Base-by-base conservation (phyloP, 2,329 filamentous ascomycete species). In the Stagonosporopsis cucurbitacearum region DNA sequence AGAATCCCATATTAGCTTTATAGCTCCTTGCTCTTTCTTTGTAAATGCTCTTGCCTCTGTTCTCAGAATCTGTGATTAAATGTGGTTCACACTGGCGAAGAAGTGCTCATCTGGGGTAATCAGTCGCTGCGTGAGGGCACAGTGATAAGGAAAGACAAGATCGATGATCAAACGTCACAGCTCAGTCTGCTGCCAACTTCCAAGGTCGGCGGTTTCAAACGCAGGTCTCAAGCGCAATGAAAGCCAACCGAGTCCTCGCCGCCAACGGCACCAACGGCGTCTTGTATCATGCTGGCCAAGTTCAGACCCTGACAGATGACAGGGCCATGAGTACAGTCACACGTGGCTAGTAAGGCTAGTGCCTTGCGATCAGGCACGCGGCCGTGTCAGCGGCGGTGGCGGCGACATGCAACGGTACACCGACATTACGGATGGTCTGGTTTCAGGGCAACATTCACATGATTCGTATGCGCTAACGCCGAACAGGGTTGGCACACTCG, bases 311-410 rank as follows among this genome's bases (percentile, higher is more conserved):
- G 47, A 50, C 53, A 51, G 42, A 56, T 56, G 53, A 56, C 42
- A 51, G 25, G 8, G 20, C 20, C 53, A 55, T 42, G 41, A 20
- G 53, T 30, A 49, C 41, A 30, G 32, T 51, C 47, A 47, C 53
- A 56, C 47, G 47, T 56, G 47, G 53, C 47, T 56, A 48, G 53
- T 47, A n/a, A 39, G 19, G 33, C 46, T 50, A 55, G 52, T 42
- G 37, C 22, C 25, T 32, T 46, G 13, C 23, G 26, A 50, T 23
- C 47, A 47, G 48, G 53, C 53, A 56, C 47, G 53, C 53, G 53
- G 53, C 47, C 47, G 53, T 51, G 53, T 56, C 53, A 56, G 53
- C 37, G 19, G 39, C 26, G 42, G 30, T 43, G 53, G 53, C 47
- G 47, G 53, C 51, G 53, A 56, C 35, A n/a, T 42, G 46, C 52